phyloP scores from a whole-genome alignment of 192 early-diverging fungal genomes.

The Coemansia sp. region DNA sequence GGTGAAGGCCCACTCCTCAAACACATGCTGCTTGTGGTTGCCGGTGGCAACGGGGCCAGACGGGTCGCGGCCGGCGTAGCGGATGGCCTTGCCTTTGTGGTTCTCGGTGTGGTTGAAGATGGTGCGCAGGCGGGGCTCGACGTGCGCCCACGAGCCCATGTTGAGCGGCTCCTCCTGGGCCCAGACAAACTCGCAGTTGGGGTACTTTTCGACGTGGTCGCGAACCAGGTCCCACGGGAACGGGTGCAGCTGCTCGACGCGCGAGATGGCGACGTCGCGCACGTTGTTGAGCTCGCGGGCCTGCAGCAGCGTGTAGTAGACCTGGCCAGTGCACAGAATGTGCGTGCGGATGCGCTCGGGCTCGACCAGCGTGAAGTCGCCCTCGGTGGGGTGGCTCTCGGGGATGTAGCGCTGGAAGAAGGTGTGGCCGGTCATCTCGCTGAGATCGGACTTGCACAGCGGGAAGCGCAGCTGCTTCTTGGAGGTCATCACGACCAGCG shows the following conservation, averaged over 20 bases:
- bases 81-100: constrained; percentile 60
- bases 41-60: constrained; percentile 90
- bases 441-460: constrained; percentile 77
- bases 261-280: constrained; percentile 83
- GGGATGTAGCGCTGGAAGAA: constrained; percentile 91
- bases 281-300: constrained; percentile 91
- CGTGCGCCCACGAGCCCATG: constrained; percentile 87
- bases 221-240: constrained; percentile 93
- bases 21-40: constrained; percentile 91
- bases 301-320: constrained; percentile 89
- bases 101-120: constrained; percentile 68
- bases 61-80: constrained; percentile 84
- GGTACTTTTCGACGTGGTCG: constrained; percentile 85
- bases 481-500: constrained; percentile 74
- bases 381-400: constrained; percentile 76
- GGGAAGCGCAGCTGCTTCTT: constrained; percentile 94
- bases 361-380: constrained; percentile 62
- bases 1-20: constrained; percentile 73
- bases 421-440: constrained; percentile 77
- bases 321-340: constrained; percentile 94
- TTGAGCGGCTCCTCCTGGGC: constrained; percentile 96
- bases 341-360: constrained; percentile 88
- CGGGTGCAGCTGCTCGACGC: constrained; percentile 90
- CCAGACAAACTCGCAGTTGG: constrained; percentile 89
- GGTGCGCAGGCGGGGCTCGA: constrained; percentile 83